A percentile compares a stretch with the other conserved stretches of the same genome.
Evolutionary conservation across 2,329 filamentous ascomycete genomes (phyloP).

Genomic region (Fusarium mexicanum): DNA sequence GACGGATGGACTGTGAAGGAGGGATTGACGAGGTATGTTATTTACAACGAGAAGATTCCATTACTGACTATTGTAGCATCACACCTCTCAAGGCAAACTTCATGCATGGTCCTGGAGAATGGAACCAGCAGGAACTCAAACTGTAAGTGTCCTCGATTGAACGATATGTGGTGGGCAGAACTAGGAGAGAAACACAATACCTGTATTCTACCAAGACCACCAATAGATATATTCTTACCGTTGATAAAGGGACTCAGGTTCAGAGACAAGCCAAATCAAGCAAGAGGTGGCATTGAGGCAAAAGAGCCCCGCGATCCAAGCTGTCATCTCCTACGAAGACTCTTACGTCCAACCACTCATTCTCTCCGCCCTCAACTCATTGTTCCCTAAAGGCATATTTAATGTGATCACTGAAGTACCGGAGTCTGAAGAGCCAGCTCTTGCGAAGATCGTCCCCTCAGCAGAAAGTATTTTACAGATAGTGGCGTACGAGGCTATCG

Average conservation of each 20-base stretch:
- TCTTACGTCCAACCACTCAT: constrained; percentile 90
- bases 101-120: constrained; percentile 74
- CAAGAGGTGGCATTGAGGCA: constrained; percentile 36
- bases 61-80: constrained; percentile 64
- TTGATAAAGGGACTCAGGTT: constrained; percentile 41
- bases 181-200: constrained; percentile 35
- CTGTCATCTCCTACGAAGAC: constrained; percentile 86
- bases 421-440: constrained; percentile 45
- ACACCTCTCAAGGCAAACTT: constrained; percentile 94
- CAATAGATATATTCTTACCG: constrained; percentile 53
- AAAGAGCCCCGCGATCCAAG: constrained; percentile 57
- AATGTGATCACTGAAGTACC: constrained; percentile 62
- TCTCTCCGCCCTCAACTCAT: constrained; percentile 71
- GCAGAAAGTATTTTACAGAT: constrained; percentile 75
- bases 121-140: constrained; percentile 77
- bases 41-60: background rate
- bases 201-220: constrained; percentile 44
- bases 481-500: constrained; percentile 84
- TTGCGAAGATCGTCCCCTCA: constrained; percentile 50
- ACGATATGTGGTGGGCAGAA: constrained; percentile 16
- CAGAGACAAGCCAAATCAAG: constrained; percentile 14
- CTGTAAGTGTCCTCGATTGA: constrained; percentile 71
- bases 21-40: constrained; percentile 80
- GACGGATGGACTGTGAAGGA: constrained; percentile 94
- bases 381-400: constrained; percentile 65